Evolutionary conservation across 805 yeast genomes (phyloP).

Genomic region (Hanseniaspora valbyensis): DNA sequence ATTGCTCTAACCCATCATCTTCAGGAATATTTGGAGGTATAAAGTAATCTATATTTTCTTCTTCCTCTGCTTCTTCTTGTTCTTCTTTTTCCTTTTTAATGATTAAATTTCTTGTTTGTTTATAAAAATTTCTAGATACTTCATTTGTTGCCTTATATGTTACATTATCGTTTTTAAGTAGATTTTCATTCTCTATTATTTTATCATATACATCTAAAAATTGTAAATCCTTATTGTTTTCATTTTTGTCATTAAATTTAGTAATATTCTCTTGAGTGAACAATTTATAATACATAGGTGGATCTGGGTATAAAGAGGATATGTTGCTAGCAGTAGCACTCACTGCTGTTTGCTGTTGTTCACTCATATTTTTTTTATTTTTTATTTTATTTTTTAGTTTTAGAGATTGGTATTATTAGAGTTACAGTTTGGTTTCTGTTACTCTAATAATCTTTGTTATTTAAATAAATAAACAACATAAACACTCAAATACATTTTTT

Average conservation of each 20-base stretch:
- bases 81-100: constrained; percentile 16
- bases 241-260: constrained; percentile 28
- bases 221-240: constrained; percentile 15
- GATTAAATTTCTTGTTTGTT: constrained; percentile 18
- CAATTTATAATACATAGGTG: constrained; percentile 69
- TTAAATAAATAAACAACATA: too few relatives aligned
- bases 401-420: too few relatives aligned
- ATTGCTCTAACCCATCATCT: constrained; percentile 39
- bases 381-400: too few relatives aligned
- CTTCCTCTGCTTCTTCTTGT: constrained; percentile 20
- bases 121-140: constrained; percentile 19
- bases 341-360: not conserved
- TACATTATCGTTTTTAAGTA: constrained; percentile 16
- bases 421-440: too few relatives aligned
- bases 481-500: too few relatives aligned
- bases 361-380: not conserved
- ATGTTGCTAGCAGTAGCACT: constrained; percentile 28
- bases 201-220: constrained; percentile 18
- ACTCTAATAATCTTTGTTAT: too few relatives aligned
- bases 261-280: constrained; percentile 62
- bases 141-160: constrained; percentile 7
- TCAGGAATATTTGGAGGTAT: constrained; percentile 23
- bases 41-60: constrained; percentile 24
- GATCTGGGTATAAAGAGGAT: constrained; percentile 84
- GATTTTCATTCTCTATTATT: constrained; percentile 18